Evolutionary conservation across 164 flowering plant genomes (phyloP).

Genomic region (Echeveria elegans): DNA sequence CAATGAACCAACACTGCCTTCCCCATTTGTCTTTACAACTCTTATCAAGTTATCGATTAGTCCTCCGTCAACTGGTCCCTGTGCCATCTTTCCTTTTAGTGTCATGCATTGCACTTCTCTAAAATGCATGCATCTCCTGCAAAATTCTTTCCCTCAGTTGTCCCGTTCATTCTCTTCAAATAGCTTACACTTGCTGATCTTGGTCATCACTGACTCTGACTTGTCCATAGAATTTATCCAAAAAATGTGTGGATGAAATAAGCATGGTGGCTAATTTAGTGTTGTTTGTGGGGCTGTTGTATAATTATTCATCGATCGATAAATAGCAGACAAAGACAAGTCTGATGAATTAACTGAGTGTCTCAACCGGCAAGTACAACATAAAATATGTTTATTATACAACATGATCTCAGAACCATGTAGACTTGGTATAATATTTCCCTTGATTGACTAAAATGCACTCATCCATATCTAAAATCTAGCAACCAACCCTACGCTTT

Average conservation of each 20-base stretch:
- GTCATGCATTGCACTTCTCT: not conserved
- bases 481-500: not conserved
- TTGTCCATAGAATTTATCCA: not conserved
- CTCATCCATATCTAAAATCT: no score
- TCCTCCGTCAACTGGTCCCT: not conserved
- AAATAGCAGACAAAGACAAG: no score
- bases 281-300: not conserved
- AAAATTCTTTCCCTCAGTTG: constrained; percentile 1
- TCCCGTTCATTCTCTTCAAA: not conserved
- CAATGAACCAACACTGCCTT: not conserved
- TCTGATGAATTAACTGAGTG: no score
- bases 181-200: not conserved
- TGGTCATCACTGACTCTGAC: not conserved
- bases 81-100: not conserved
- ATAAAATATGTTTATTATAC: no score
- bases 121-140: not conserved
- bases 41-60: constrained; percentile 1
- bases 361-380: no score
- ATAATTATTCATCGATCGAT: no score
- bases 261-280: not conserved
- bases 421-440: no score
- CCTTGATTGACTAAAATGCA: not conserved
- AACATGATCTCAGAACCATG: no score
- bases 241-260: not conserved
- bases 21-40: not conserved